Base-by-base conservation (phyloP, 2,329 filamentous ascomycete species). In the Cladophialophora bantiana region DNA sequence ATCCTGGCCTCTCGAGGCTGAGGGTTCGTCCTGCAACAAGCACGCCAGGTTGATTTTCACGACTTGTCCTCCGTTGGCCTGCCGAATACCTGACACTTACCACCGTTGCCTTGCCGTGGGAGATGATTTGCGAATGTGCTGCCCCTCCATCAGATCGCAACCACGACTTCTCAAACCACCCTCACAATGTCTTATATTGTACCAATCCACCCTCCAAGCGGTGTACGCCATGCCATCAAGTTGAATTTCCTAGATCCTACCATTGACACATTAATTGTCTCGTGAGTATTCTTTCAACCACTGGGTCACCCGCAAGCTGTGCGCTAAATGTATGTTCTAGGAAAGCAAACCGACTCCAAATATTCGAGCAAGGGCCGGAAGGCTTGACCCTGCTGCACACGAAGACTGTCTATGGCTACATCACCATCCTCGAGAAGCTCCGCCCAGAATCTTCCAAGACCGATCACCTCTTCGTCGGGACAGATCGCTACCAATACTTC, bases 391-490 rank as follows among this genome's bases (percentile, higher is more conserved):
- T 94, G 66, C 83, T 87, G 38, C 86, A 88, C 70, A 90, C 91
- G 2, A 90, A 89, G 74, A 83, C 88, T 69, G 84, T 98, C 63
- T 94, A 94, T 77, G 95, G 94, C 76, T 92, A 90, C 72, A 89
- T 98, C 72, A 90, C 91, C 7, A 92, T 97, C 83, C 85, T 97
- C 13, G 87, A 95, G 74, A 90, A 89, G 74, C 83, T 99, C 56
- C 88, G 88, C 32, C 93, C 94, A 5, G 87, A 88, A 57, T 87
- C 92, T 72, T 89, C 89, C 34, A 79, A 84, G 4, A 92, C 89
- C 56, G 93, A 98, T 73, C 88, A 97, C 68, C 86, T 99, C 68
- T 97, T 99, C 76, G 86, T 99, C 65, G 94, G 93, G 58, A 99
- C 95, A 55, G 91, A 97, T 76, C 88, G 91, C 63, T 91, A 92